Percentiles rank a stretch among this genome's conserved stretches.
Conservation (phyloP, 495 filamentous ascomycete genomes). For the Talaromyces ruber region DNA sequence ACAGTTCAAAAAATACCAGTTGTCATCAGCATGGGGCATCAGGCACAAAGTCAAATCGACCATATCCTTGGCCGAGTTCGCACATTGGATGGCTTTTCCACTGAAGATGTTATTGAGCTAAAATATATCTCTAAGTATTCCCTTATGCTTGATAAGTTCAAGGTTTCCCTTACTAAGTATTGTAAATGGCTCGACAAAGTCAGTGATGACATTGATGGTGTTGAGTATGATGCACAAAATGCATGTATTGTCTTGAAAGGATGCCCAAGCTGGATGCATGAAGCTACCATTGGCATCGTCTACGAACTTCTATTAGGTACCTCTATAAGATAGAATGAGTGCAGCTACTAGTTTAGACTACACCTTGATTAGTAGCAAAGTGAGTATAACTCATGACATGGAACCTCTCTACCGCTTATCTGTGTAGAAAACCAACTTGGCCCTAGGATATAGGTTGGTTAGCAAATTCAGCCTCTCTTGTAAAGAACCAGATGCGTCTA, state of each 20-base stretch:
- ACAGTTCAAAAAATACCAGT: background rate
- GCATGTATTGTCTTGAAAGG: conserved; percentile 1
- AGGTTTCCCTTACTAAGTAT: background rate
- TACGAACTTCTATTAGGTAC: background rate
- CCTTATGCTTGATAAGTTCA: background rate
- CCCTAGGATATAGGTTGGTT: background rate
- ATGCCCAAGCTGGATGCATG: background rate
- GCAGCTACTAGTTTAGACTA: background rate
- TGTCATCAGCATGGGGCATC: background rate
- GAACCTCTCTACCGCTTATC: background rate
- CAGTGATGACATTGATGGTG: background rate
- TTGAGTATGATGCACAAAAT: conserved; percentile 1
- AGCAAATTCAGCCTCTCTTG: background rate
- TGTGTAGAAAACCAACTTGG: background rate
- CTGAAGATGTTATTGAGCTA: background rate
- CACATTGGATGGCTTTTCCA: background rate
- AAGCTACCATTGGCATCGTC: background rate
- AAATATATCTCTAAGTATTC: background rate
- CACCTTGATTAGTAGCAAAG: background rate
- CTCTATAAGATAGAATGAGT: background rate
- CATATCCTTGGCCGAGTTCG: background rate
- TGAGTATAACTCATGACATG: too few species aligned
- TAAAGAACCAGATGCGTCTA: background rate
- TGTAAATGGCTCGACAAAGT: background rate
- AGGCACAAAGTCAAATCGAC: background rate